Evolutionary conservation across 2,329 filamentous ascomycete genomes (phyloP).

Genomic region (Trichocomaceae sp.): DNA sequence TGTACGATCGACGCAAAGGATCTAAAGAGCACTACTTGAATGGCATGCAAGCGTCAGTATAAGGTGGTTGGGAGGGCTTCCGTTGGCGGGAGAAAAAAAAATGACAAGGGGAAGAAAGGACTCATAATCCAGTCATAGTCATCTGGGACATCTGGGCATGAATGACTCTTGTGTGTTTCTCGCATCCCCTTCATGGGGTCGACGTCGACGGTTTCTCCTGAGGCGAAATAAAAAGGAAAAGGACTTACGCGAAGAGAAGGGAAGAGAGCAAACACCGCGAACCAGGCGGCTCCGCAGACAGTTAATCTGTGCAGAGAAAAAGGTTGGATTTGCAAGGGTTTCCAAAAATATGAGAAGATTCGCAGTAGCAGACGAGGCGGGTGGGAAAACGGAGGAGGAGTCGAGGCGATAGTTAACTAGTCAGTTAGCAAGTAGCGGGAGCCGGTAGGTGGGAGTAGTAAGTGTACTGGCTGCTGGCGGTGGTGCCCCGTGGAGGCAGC

Average conservation of each 20-base stretch:
- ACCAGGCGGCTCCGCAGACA: constrained; percentile 11
- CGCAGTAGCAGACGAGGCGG: neutral
- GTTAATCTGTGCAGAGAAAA: constrained; percentile 5
- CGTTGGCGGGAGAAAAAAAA: neutral
- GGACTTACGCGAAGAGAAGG: constrained; percentile 9
- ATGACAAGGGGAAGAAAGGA: neutral
- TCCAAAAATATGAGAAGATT: neutral
- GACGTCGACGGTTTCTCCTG: constrained; percentile 2
- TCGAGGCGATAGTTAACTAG: constrained; percentile 3
- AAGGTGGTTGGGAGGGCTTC: neutral
- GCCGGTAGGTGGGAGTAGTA: neutral
- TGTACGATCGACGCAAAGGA: constrained; percentile 6
- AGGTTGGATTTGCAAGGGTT: neutral
- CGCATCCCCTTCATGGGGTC: neutral
- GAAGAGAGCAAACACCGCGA: constrained; percentile 9
- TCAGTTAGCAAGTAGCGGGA: no score
- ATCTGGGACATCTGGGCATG: neutral
- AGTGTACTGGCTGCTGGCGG: constrained; percentile 2
- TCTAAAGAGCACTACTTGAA: constrained; percentile 6
- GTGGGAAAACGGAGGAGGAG: constrained; percentile 1
- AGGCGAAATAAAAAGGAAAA: constrained; percentile 1
- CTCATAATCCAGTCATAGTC: neutral
- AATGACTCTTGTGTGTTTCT: constrained; percentile 7
- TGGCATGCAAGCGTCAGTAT: constrained; percentile 6
- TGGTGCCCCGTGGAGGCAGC: constrained; percentile 7